A percentile compares a stretch with the other conserved stretches of the same genome.
Evolutionary conservation across 495 filamentous ascomycete species (phyloP).

Genomic region (Xylaria longipes): DNA sequence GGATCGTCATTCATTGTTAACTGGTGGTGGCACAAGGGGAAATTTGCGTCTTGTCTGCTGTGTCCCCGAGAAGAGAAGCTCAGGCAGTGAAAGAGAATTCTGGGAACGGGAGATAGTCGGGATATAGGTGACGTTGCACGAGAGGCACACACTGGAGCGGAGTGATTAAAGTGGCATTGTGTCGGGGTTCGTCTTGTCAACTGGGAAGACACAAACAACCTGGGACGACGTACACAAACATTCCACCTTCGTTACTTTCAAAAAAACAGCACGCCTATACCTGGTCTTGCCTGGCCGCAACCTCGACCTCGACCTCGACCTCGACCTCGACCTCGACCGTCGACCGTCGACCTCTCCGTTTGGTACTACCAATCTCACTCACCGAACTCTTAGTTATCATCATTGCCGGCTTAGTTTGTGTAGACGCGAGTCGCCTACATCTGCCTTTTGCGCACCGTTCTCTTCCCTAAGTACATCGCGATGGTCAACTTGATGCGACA

Average conservation of each 20-base stretch:
- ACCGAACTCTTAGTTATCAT: background rate
- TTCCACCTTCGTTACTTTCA: background rate
- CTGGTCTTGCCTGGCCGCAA: background rate
- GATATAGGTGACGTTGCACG: constrained; percentile 20
- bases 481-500: constrained; percentile 10
- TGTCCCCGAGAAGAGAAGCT: background rate
- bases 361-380: background rate
- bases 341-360: background rate
- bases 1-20: background rate
- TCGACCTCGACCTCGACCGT: background rate
- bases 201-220: background rate
- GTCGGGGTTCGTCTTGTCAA: background rate
- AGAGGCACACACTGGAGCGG: background rate
- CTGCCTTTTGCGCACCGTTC: background rate
- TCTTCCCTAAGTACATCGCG: background rate
- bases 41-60: constrained; percentile 2
- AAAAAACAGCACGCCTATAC: background rate
- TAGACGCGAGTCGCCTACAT: background rate
- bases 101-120: constrained; percentile 12
- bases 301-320: constrained; percentile 1
- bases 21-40: constrained; percentile 9
- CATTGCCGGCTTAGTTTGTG: background rate
- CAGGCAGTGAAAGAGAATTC: background rate
- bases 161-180: constrained; percentile 11
- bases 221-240: constrained; percentile 13